Percentiles rank a stretch among this genome's conserved stretches.
These are phyloP conservation scores for Trichoderma sp. DNA, from an alignment of 2,329 filamentous ascomycete species.

Conservation along the genomic window DNA sequence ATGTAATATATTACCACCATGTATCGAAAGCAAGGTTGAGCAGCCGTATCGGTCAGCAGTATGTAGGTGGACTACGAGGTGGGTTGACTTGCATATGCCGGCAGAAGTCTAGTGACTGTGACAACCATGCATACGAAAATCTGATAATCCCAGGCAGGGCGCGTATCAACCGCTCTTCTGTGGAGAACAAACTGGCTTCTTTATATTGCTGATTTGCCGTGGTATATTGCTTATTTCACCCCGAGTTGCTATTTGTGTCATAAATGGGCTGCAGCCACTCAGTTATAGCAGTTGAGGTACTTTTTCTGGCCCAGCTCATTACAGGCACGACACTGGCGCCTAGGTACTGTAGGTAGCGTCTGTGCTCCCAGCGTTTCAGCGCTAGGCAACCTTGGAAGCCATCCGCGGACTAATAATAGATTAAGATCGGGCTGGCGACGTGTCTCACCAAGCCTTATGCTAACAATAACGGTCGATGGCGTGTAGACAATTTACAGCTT, in stretches of 20 bases:
- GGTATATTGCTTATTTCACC: background rate
- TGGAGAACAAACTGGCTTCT: background rate
- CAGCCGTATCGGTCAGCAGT: background rate
- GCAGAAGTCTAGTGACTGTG: slow-evolving; percentile 1
- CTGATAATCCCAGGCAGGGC: background rate
- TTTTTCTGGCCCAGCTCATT: background rate
- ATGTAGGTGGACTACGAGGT: background rate
- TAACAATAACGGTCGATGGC: background rate
- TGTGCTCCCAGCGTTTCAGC: slow-evolving; percentile 24
- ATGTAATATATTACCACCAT: background rate
- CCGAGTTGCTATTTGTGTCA: background rate
- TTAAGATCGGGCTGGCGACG: slow-evolving; percentile 22
- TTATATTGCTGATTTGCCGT: background rate
- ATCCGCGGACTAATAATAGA: slow-evolving; percentile 21
- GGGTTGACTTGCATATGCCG: slow-evolving; percentile 24
- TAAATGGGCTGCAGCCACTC: background rate
- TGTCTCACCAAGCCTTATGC: slow-evolving; percentile 24
- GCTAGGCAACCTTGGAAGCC: slow-evolving; percentile 13
- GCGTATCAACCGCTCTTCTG: background rate
- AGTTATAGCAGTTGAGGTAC: background rate
- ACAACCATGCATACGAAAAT: slow-evolving; percentile 1
- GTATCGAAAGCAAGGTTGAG: slow-evolving; percentile 3
- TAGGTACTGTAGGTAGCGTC: background rate
- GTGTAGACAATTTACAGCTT: background rate
- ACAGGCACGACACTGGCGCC: background rate